These are phyloP conservation scores for Aspergillus fructus DNA, from an alignment of 2,329 filamentous ascomycete species.

Conservation along the genomic window DNA sequence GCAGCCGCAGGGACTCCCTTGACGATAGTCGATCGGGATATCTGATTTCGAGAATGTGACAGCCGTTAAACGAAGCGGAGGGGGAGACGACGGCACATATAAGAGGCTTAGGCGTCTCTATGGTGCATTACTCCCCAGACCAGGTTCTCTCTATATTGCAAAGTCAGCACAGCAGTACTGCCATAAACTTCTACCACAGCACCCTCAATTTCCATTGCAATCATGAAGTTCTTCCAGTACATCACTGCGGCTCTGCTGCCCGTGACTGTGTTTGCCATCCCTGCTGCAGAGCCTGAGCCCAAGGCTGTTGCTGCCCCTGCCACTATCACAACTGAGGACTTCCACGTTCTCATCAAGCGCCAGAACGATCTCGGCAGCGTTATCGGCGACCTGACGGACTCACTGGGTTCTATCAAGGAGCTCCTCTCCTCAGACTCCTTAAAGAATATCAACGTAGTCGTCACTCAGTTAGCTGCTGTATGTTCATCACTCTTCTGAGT, in stretches of 20 bases:
- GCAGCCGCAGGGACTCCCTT: not conserved
- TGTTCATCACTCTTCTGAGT: too few species aligned
- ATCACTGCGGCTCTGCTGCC: slow-evolving; percentile 11
- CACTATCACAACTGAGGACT: slow-evolving; percentile 4
- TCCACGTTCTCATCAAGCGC: slow-evolving; percentile 2
- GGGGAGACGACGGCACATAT: not conserved
- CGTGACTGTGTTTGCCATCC: slow-evolving; percentile 7
- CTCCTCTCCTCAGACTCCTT: slow-evolving; percentile 12
- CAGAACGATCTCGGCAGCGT: slow-evolving; percentile 3
- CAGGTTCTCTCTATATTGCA: not conserved
- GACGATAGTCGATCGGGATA: slow-evolving; percentile 1
- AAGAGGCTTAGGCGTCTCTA: slow-evolving; percentile 5
- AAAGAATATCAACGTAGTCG: slow-evolving; percentile 10
- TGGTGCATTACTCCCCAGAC: not conserved
- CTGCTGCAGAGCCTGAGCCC: slow-evolving; percentile 10
- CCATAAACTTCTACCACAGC: not conserved
- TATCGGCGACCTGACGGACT: slow-evolving; percentile 8
- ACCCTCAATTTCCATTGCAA: not conserved
- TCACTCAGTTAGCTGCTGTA: not conserved
- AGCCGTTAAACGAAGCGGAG: not conserved
- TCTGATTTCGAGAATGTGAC: slow-evolving; percentile 4
- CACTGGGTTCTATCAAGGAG: slow-evolving; percentile 6
- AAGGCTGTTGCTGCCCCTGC: not conserved
- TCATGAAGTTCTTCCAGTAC: slow-evolving; percentile 15
- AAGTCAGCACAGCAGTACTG: not conserved